phyloP scores from a whole-genome alignment of 345 rosid genomes.

The Hibiscus mutabilis region DNA sequence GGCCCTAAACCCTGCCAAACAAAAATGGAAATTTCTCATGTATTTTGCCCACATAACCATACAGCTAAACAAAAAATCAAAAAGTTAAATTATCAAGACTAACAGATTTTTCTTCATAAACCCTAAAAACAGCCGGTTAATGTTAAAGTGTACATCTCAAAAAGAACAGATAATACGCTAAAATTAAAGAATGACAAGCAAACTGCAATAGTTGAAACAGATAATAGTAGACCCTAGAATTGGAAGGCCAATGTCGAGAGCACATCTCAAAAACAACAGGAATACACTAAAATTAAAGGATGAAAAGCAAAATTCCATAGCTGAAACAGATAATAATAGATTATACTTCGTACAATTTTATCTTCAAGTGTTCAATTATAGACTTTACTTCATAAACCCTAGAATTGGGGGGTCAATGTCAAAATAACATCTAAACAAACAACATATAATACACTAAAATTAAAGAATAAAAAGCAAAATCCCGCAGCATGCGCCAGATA shows the following conservation, averaged over 20 bases:
- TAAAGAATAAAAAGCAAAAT: neutral
- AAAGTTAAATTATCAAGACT: neutral
- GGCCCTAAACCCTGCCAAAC: constrained; percentile 81
- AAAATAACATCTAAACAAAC: no score
- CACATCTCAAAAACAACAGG: no score
- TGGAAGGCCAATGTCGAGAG: neutral
- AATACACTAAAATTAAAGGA: no score
- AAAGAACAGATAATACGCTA: neutral
- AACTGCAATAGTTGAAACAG: no score
- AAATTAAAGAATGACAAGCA: neutral
- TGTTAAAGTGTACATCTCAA: no score
- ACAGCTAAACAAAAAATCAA: neutral
- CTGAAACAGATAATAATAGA: neutral
- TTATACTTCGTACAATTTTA: no score
- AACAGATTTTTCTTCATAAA: neutral
- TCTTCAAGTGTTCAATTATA: no score
- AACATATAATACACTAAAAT: neutral
- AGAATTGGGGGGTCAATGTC: no score
- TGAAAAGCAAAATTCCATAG: no score
- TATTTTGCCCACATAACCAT: neutral
- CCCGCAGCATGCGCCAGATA: neutral
- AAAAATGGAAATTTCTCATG: neutral
- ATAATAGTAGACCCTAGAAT: no score
- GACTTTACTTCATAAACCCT: no score
- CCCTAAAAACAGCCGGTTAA: neutral